A percentile compares a stretch with the other conserved stretches of the same genome.
phyloP scores from a whole-genome alignment of 1,139 yeast species.

The Yamadazyma aaseri region DNA sequence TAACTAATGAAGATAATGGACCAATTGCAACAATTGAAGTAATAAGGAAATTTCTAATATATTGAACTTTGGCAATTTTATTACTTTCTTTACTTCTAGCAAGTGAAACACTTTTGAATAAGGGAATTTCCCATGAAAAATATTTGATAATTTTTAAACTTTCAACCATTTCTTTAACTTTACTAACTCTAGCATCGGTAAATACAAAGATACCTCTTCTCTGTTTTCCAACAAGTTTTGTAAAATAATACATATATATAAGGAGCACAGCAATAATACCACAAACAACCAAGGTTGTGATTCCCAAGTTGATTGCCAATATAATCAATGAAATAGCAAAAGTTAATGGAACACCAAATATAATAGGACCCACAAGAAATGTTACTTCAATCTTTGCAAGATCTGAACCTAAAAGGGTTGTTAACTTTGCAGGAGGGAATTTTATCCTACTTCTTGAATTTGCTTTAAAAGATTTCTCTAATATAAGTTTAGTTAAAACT shows the following conservation, averaged over 20 bases:
- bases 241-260: slow-evolving; percentile 20
- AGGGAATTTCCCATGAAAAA: slow-evolving; percentile 72
- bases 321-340: slow-evolving; percentile 33
- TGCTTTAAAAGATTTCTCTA: slow-evolving; percentile 63
- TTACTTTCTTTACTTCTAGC: slow-evolving; percentile 52
- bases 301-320: slow-evolving; percentile 33
- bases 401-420: slow-evolving; percentile 48
- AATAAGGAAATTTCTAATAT: slow-evolving; percentile 55
- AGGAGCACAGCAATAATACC: slow-evolving; percentile 28
- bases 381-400: slow-evolving; percentile 37
- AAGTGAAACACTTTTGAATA: slow-evolving; percentile 41
- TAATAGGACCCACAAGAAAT: slow-evolving; percentile 28
- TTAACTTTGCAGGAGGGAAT: slow-evolving; percentile 66
- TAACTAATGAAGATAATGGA: slow-evolving; percentile 63
- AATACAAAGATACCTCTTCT: slow-evolving; percentile 26
- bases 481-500: slow-evolving; percentile 63
- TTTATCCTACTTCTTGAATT: slow-evolving; percentile 56
- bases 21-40: slow-evolving; percentile 62
- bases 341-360: slow-evolving; percentile 28
- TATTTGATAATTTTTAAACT: slow-evolving; percentile 38
- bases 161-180: slow-evolving; percentile 34
- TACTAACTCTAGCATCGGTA: slow-evolving; percentile 35
- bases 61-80: slow-evolving; percentile 47
- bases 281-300: slow-evolving; percentile 33
- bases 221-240: slow-evolving; percentile 24